These are phyloP conservation scores for Diplogelasinospora grovesii DNA, from an alignment of 495 filamentous ascomycete genomes.

Conservation along the genomic window DNA sequence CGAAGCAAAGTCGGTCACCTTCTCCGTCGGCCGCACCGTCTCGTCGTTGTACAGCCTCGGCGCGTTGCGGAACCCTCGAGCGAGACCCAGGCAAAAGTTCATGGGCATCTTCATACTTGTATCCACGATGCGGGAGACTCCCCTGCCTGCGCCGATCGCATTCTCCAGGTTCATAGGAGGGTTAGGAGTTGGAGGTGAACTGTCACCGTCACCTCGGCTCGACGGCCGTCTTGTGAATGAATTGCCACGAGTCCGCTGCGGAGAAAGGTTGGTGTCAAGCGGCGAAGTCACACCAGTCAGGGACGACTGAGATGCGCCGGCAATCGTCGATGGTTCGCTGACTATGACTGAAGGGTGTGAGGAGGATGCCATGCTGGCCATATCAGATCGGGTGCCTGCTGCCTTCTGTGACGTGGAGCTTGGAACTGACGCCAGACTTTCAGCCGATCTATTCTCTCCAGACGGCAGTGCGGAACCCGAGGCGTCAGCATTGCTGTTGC, in stretches of 20 bases:
- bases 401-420: conserved; percentile 7
- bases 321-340: too few relatives aligned
- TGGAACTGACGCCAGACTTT: neutral
- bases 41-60: conserved; percentile 74
- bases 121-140: conserved; percentile 59
- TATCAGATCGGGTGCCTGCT: conserved; percentile 6
- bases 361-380: conserved; percentile 2
- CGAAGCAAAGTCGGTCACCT: conserved; percentile 62
- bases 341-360: neutral
- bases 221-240: too few relatives aligned
- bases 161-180: conserved; percentile 41
- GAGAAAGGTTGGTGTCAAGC: too few relatives aligned
- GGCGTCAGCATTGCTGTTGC: neutral
- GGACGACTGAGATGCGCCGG: too few relatives aligned
- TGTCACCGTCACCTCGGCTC: neutral
- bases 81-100: conserved; percentile 69
- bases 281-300: too few relatives aligned
- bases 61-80: conserved; percentile 81
- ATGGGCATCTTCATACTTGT: conserved; percentile 70
- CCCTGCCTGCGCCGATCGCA: conserved; percentile 54
- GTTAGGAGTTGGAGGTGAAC: neutral
- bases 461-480: too few relatives aligned
- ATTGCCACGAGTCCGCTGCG: too few relatives aligned
- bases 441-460: too few relatives aligned
- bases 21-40: conserved; percentile 60